Evolutionary conservation across 1,284 basidiomycete species (phyloP), one percentile per base, ranked within the genome.

Genomic region (Termitomyces sp.): DNA sequence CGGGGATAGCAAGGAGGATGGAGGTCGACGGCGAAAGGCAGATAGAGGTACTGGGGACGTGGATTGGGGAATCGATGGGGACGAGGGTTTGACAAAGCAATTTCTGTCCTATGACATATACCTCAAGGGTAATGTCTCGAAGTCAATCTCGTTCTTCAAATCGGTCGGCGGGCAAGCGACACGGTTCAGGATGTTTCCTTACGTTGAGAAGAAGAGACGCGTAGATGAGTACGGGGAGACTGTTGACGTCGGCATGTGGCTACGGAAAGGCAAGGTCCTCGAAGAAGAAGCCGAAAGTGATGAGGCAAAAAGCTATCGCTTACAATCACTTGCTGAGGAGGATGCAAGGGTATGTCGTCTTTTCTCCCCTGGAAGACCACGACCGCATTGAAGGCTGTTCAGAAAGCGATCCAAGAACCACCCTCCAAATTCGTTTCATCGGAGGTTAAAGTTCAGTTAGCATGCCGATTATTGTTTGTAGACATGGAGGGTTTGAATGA

Each of bases 401-500:
- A 92, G 84, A 84, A 86, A 75, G 78, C 75, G 17, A 78, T 85
- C 1, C 80, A 81, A 51, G 95, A 97, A 66, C 83, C 89, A 9
- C 97, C 97, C 17, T 95, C 88, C 43, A 99, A 99, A 71, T 99
- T 86, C 65, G 80, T 98, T 41, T 82, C 83, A 2, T 86, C 88
- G 50, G 77, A 81, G 13, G 75, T 90, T 3, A 82, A 87, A 38
- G 80, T 98, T 13, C 83, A 92, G 50, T 69, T 98, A 33, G 82
- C 85, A 21, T 98, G 97, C 64, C 83, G 87, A 5, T 72, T 98
- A 15, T 81, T 94, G 26, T 98, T 90, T 62, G 84, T 99, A 52
- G 97, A 99, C 66, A 86, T 99, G 82, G 93, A 96, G 62, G 97
- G 97, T 28, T 72, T 97, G 54, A 95, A 94, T 66, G 97, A 99